Evolutionary conservation across 2,329 filamentous ascomycete genomes (phyloP).

Genomic region (Paraphaeosphaeria sporulosa): DNA sequence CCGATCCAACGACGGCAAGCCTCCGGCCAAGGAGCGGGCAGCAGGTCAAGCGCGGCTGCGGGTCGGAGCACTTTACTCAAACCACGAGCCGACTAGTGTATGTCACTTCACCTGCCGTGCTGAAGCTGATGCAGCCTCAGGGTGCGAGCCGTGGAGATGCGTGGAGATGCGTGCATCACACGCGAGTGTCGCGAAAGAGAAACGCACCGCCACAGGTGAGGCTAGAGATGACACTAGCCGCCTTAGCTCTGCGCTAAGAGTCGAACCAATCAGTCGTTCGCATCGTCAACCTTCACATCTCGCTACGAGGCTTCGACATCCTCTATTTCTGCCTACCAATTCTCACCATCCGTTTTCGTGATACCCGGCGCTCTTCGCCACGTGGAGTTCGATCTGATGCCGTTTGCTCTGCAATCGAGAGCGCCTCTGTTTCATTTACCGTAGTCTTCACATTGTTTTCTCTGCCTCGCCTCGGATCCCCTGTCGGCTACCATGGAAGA

Average conservation of each 20-base stretch:
- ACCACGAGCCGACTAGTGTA: neutral
- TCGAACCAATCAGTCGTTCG: conserved; percentile 21
- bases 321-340: conserved; percentile 12
- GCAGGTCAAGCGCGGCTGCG: neutral
- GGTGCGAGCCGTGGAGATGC: neutral
- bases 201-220: conserved; percentile 15
- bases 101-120: neutral
- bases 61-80: neutral
- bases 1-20: neutral
- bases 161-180: conserved; percentile 8
- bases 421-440: neutral
- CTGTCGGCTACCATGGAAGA: conserved; percentile 63
- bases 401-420: neutral
- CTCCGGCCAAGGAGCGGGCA: neutral
- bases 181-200: conserved; percentile 29
- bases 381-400: conserved; percentile 14
- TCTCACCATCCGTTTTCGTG: conserved; percentile 22
- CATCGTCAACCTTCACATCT: conserved; percentile 21
- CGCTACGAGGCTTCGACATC: conserved; percentile 11
- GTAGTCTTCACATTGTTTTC: neutral
- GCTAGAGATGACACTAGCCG: conserved; percentile 16
- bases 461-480: neutral
- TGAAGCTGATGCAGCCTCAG: neutral
- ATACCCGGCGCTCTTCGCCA: conserved; percentile 28
- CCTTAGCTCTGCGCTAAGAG: conserved; percentile 21